phyloP scores from a whole-genome alignment of 208 protist genomes.

The Vickermania ingenoplastis region DNA sequence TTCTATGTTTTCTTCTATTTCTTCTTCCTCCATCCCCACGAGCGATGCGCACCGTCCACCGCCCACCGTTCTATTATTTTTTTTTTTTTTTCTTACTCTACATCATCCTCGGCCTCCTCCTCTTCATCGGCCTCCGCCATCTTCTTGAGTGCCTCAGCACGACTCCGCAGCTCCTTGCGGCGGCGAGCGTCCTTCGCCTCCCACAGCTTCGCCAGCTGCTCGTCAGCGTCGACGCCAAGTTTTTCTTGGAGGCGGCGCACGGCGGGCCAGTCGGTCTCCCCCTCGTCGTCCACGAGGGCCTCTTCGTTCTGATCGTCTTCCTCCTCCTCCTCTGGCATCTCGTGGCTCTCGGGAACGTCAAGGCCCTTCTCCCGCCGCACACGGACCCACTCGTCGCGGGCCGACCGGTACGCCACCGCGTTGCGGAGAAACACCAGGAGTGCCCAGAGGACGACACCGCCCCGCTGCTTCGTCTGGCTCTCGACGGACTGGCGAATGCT shows the following conservation, averaged over 20 bases:
- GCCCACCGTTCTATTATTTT: conserved; percentile 2
- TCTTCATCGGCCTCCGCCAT: conserved; percentile 31
- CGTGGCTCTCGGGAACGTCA: conserved; percentile 22
- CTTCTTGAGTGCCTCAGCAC: conserved; percentile 25
- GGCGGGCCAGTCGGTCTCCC: conserved; percentile 37
- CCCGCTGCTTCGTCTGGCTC: conserved; percentile 35
- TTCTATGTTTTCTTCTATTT: too few species aligned
- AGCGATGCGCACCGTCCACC: too few species aligned
- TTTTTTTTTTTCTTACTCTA: conserved; percentile 11
- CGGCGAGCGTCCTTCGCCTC: conserved; percentile 35
- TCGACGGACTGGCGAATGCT: conserved; percentile 27
- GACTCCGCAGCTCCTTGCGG: conserved; percentile 31
- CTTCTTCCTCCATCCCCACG: too few species aligned
- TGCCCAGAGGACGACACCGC: conserved; percentile 49
- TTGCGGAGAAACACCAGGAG: conserved; percentile 44
- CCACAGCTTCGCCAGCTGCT: conserved; percentile 67
- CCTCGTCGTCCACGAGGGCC: conserved; percentile 53
- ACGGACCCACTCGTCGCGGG: conserved; percentile 41
- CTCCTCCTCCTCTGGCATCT: conserved; percentile 69
- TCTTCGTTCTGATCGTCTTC: conserved; percentile 63
- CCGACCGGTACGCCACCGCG: conserved; percentile 56
- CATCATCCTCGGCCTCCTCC: conserved; percentile 47
- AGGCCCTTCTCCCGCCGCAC: conserved; percentile 31
- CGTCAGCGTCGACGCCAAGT: conserved; percentile 62
- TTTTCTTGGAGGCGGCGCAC: conserved; percentile 34